These are phyloP conservation scores for Sarcodon aspratus DNA, from an alignment of 768 basidiomycete species.

Conservation along the genomic window DNA sequence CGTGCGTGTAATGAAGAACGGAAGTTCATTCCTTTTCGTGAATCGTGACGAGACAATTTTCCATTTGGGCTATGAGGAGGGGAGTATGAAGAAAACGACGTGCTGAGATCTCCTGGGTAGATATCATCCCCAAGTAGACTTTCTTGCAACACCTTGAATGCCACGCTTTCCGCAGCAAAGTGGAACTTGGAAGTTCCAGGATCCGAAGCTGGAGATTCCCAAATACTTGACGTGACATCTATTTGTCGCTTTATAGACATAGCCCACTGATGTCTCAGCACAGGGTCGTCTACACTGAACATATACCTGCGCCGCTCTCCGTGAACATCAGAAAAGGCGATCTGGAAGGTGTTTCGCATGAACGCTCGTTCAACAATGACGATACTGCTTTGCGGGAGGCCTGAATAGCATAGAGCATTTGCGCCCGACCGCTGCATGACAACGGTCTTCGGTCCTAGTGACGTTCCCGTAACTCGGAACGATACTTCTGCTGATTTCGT, in stretches of 20 bases:
- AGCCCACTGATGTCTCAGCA: constrained; percentile 66
- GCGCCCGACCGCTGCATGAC: constrained; percentile 76
- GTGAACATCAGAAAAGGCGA: constrained; percentile 66
- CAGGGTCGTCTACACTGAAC: constrained; percentile 82
- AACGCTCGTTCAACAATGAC: constrained; percentile 84
- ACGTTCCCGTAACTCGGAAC: constrained; percentile 83
- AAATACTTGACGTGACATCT: constrained; percentile 30
- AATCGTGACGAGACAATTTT: constrained; percentile 21
- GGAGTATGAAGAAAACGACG: constrained; percentile 4
- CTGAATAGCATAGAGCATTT: constrained; percentile 74
- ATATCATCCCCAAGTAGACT: constrained; percentile 38
- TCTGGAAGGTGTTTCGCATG: constrained; percentile 94
- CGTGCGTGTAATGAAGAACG: constrained; percentile 30
- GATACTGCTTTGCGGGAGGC: constrained; percentile 67
- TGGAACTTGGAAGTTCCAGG: constrained; percentile 34
- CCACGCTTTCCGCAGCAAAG: constrained; percentile 61
- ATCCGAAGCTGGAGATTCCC: constrained; percentile 13
- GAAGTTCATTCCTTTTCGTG: not conserved
- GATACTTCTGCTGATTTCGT: constrained; percentile 68
- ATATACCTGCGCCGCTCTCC: constrained; percentile 79
- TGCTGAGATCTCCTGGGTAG: constrained; percentile 16
- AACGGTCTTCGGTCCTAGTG: constrained; percentile 74
- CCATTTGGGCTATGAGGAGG: constrained; percentile 14
- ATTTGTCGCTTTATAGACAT: constrained; percentile 58
- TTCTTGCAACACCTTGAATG: constrained; percentile 79